Evolutionary conservation across 1,139 yeast species (phyloP).

Genomic region (Candida glucosophila): DNA sequence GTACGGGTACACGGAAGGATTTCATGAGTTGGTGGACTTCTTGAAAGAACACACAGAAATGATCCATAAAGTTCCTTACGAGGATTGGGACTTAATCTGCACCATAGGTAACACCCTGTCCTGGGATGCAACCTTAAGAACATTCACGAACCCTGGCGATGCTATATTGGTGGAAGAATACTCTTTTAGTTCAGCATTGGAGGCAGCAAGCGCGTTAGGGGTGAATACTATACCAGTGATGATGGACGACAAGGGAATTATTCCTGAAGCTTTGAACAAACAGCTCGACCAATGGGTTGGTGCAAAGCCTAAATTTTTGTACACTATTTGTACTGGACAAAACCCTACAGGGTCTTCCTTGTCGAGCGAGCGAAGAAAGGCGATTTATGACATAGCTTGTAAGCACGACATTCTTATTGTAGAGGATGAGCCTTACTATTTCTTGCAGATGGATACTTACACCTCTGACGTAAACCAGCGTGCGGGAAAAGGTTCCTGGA

Average conservation of each 20-base stretch:
- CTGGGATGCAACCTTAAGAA: slow-evolving; percentile 80
- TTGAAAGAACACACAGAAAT: slow-evolving; percentile 68
- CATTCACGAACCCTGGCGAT: slow-evolving; percentile 74
- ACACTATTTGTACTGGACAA: slow-evolving; percentile 89
- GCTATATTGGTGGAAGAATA: slow-evolving; percentile 74
- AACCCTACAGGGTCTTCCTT: slow-evolving; percentile 89
- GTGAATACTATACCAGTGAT: slow-evolving; percentile 61
- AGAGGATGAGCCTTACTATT: slow-evolving; percentile 94
- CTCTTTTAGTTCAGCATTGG: slow-evolving; percentile 77
- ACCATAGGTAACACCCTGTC: slow-evolving; percentile 82
- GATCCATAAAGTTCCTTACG: slow-evolving; percentile 58
- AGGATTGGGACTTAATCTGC: slow-evolving; percentile 50
- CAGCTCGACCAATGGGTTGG: slow-evolving; percentile 64
- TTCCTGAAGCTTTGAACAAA: slow-evolving; percentile 62
- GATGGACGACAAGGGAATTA: slow-evolving; percentile 72
- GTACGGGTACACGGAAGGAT: slow-evolving; percentile 83
- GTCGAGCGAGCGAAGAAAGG: slow-evolving; percentile 60
- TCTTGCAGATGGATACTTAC: slow-evolving; percentile 77
- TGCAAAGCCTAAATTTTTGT: slow-evolving; percentile 64
- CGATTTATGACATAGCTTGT: slow-evolving; percentile 62
- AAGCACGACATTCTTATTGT: slow-evolving; percentile 73
- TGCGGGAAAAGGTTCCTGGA: slow-evolving; percentile 26
- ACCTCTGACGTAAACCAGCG: slow-evolving; percentile 26
- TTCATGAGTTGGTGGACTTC: slow-evolving; percentile 56
- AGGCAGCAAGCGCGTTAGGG: slow-evolving; percentile 72